Evolutionary conservation across 179 eudicot genomes (phyloP), one percentile per base, ranked within the genome.

Genomic region (Spergularia azorica): DNA sequence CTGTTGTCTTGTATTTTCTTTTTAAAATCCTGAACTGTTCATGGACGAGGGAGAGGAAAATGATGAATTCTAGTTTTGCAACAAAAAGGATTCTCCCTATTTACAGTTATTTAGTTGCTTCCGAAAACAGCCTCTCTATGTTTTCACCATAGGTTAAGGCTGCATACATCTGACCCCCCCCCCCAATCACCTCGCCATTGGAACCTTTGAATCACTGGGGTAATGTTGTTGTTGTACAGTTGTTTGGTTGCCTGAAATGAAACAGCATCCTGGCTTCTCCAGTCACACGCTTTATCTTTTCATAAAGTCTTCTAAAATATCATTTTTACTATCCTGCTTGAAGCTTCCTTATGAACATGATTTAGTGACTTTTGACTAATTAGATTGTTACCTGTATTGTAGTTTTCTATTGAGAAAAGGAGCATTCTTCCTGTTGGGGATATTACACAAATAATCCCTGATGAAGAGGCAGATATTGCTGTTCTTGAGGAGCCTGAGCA

Each of bases 401-500:
- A 95, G 98, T 92, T 95, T 87, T 81, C 97, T 26, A 16, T 62
- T 68, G 88, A 86, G 55, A 93, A 95, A 85, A 89, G 97, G 83
- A 95, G 98, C 84, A 95, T 95, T 79, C 88, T 93, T 81, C 94
- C 91, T 67, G 90, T 88, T 62, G 99, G 99, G 57, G 99, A 95
- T 84, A 93, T 95, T 48, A 91, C 99, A 50, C 87, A 85, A 64
- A 69, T 81, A 43, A 95, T 95, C 79, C 91, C 97, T 8, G 97
- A 95, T 80, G 97, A 91, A 77, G 97, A 89, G 67, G 92, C 97
- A 71, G 97, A 95, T 70, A 83, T 95, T 83, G 99, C 97, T 65
- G 99, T 95, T 73, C 95, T 95, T 20, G 99, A 95, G 88, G 99
- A 95, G 77, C 97, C 99, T 8, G 99, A 95, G 90, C 99, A 95